Base-by-base conservation (phyloP, 208 protist genomes). In the Zelonia costaricensis region DNA sequence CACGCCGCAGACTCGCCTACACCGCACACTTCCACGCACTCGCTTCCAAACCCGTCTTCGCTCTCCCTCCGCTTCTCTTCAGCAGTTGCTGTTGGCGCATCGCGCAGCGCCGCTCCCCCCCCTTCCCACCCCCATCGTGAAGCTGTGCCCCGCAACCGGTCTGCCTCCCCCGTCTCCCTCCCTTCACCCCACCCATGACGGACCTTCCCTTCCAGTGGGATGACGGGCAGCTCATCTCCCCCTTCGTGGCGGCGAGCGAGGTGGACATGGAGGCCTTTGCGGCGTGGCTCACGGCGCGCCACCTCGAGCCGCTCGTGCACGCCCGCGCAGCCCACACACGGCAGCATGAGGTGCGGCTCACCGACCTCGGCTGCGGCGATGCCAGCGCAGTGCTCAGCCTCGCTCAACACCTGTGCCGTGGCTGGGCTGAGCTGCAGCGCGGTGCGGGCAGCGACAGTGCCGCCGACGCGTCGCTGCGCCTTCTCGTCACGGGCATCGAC, bases 151-250 rank as follows among this genome's bases (percentile, higher is more conserved):
- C n/a, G n/a, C n/a, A n/a, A n/a, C n/a, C n/a, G n/a, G n/a, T n/a
- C n/a, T n/a, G n/a, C n/a, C n/a, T n/a, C n/a, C n/a, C n/a, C n/a
- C n/a, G n/a, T n/a, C n/a, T n/a, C n/a, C n/a, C n/a, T n/a, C n/a
- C n/a, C n/a, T n/a, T 38, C 7, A 43, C 0, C 4, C 36, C 25
- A 33, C 43, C 3, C 7, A 71, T 63, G 65, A 33, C 57, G 0
- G 82, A 88, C 30, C 71, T 93, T 3, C 82, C 86, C 1, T 93
- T 93, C 68, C 78, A 89, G 57, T 93, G 86, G 83, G 86, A 90
- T 54, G 86, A 93, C 55, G 83, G 83, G 31, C 61, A 46, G 27
- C 90, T 80, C 48, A 80, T 93, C 48, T 90, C 86, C 12, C 86
- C 86, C 0, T 93, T 90, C 64, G 82, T 90, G 20, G 49, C 62